Base-by-base conservation (phyloP, 2,329 filamentous ascomycete genomes). In the Sordariomycetes sp. region DNA sequence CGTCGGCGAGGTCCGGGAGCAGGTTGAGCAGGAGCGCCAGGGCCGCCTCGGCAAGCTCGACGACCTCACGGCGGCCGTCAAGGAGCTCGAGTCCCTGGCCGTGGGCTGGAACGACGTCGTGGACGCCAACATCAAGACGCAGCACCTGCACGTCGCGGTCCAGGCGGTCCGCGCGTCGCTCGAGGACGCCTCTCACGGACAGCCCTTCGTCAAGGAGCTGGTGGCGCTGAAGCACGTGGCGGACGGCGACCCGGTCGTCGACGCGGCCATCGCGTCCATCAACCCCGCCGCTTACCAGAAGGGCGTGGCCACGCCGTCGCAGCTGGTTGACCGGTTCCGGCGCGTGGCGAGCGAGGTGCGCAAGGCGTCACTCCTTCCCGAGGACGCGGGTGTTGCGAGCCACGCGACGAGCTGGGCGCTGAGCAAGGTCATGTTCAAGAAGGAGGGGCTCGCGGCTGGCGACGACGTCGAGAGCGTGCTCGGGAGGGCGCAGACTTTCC, bases 371-470 rank as follows among this genome's bases (percentile, higher is more conserved):
- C 80, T 99, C 55, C 79, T 99, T 17, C 94, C 94, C 15, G 91
- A 95, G 62, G 87, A 96, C 66, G 94, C 94, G 0, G 94, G 94
- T 63, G 88, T 99, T 28, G 92, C 94, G 22, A 94, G 88, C 65
- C 94, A 99, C 70, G 90, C 92, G 2, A 92, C 90, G 51, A 94
- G 88, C 69, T 86, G 89, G 70, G 78, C 95, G 53, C 77, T 99
- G 65, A 95, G 89, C 77, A 95, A 96, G 74, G 79, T 97, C 56
- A 84, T 97, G 75, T 97, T 99, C 81, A 90, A 90, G 78, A 97
- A 97, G 80, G 85, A 87, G 66, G 89, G 87, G 10, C 77, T 94
- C 53, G 87, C 90, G 0, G 84, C 84, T 25, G 90, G 92, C 22
- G 80, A 89, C 64, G 92, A 97, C 66, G 92, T 97, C 24, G 94